phyloP scores from a whole-genome alignment of 768 basidiomycete genomes.

The Zangia roseola region DNA sequence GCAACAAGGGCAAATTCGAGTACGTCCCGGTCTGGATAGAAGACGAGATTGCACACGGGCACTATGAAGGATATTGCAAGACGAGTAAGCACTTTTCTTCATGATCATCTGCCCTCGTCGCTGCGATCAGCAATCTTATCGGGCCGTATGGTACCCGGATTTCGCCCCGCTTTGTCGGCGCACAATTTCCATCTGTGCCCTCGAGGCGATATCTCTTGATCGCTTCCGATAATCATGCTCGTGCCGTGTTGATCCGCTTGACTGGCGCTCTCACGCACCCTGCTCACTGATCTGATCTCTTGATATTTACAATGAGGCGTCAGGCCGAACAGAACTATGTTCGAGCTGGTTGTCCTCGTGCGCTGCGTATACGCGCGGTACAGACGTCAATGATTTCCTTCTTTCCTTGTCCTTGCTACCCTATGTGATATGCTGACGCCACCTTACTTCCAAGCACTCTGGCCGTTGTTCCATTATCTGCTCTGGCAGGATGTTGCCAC shows the following conservation, averaged over 20 bases:
- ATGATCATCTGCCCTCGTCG: not conserved
- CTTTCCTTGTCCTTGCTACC: not conserved
- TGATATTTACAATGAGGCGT: not conserved
- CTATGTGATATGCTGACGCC: slow-evolving; percentile 8
- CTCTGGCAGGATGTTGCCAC: slow-evolving; percentile 96
- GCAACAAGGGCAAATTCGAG: slow-evolving; percentile 51
- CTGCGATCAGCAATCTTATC: slow-evolving; percentile 10
- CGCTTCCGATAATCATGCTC: slow-evolving; percentile 3
- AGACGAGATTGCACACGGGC: slow-evolving; percentile 85
- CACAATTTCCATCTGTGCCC: slow-evolving; percentile 13
- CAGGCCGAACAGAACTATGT: too few relatives aligned
- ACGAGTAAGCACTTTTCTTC: slow-evolving; percentile 60
- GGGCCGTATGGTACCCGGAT: not conserved
- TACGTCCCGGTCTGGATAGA: slow-evolving; percentile 93
- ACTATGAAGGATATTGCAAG: slow-evolving; percentile 98
- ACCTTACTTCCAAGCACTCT: slow-evolving; percentile 61
- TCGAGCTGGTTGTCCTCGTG: not conserved
- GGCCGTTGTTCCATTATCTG: slow-evolving; percentile 98
- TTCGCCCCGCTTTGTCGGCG: slow-evolving; percentile 3
- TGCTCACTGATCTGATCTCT: not conserved
- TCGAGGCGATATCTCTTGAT: not conserved
- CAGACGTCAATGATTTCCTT: not conserved
- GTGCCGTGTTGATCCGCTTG: slow-evolving; percentile 1
- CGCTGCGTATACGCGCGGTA: not conserved
- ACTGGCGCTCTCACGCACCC: not conserved